phyloP scores from a whole-genome alignment of 495 filamentous ascomycete species.

The Aspergillus baeticus region DNA sequence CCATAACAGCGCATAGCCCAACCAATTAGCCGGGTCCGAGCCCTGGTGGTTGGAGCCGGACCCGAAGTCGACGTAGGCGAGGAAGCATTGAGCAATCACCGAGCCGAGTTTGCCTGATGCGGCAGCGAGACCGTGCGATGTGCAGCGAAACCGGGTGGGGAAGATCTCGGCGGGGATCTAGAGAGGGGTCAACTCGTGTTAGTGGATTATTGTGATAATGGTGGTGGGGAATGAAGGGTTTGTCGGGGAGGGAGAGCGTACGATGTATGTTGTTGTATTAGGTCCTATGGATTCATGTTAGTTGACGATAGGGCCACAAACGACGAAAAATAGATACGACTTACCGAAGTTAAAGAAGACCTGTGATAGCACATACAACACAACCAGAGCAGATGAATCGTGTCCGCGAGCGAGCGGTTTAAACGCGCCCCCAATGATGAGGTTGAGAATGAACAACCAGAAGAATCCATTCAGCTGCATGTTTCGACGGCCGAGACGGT shows the following conservation, averaged over 20 bases:
- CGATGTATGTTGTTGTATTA: slow-evolving; percentile 16
- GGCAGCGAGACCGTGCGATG: slow-evolving; percentile 12
- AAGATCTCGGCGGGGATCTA: slow-evolving; percentile 14
- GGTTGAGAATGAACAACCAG: slow-evolving; percentile 8
- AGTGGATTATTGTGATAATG: too few relatives aligned
- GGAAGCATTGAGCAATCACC: slow-evolving; percentile 14
- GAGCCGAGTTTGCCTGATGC: slow-evolving; percentile 14
- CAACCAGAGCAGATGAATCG: slow-evolving; percentile 6
- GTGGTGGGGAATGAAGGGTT: not conserved
- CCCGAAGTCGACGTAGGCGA: slow-evolving; percentile 14
- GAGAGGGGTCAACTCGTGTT: too few relatives aligned
- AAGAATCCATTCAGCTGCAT: slow-evolving; percentile 15
- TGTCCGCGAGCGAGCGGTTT: not conserved
- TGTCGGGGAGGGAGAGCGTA: too few relatives aligned
- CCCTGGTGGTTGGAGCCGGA: slow-evolving; percentile 3
- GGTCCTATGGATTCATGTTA: not conserved
- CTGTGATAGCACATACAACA: slow-evolving; percentile 12
- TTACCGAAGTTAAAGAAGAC: slow-evolving; percentile 19
- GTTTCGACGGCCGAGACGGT: slow-evolving; percentile 10
- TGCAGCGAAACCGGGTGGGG: slow-evolving; percentile 13
- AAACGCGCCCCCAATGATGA: slow-evolving; percentile 11
- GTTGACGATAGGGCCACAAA: not conserved
- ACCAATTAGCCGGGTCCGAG: slow-evolving; percentile 1
- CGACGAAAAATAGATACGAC: not conserved
- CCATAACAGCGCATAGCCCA: slow-evolving; percentile 16